Evolutionary conservation across 169 alveolate species (phyloP).

Genomic region (Neospora caninum): DNA sequence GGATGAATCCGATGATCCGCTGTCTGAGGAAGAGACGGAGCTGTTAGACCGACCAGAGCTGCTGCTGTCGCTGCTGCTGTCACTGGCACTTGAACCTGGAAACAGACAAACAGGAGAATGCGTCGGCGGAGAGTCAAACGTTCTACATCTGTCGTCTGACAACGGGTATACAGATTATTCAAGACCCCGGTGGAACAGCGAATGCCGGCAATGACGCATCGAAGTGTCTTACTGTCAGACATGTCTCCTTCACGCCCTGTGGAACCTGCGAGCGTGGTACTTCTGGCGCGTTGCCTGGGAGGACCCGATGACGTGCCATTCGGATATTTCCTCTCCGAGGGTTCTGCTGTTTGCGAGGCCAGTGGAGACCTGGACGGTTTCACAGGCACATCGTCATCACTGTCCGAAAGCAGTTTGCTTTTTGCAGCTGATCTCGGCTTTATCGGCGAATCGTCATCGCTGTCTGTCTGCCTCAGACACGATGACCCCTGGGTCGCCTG

Average conservation of each 20-base stretch:
- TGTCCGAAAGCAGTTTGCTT: slow-evolving; percentile 53
- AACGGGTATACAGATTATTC: too few species aligned
- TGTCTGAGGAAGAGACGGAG: slow-evolving; percentile 38
- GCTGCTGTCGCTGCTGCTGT: slow-evolving; percentile 68
- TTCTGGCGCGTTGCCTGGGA: slow-evolving; percentile 21
- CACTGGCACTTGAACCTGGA: slow-evolving; percentile 44
- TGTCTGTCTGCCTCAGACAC: slow-evolving; percentile 36
- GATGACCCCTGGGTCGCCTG: not conserved
- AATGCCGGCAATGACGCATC: not conserved
- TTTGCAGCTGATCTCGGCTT: slow-evolving; percentile 47
- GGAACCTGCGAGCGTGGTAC: not conserved
- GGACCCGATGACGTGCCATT: not conserved
- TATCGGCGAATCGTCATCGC: slow-evolving; percentile 64
- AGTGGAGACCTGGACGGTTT: not conserved
- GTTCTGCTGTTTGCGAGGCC: not conserved
- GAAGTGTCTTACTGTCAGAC: not conserved
- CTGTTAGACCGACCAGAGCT: slow-evolving; percentile 63
- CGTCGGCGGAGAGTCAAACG: too few species aligned
- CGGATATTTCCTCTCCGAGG: not conserved
- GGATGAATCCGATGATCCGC: slow-evolving; percentile 17
- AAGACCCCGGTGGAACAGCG: not conserved
- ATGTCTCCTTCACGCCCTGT: not conserved
- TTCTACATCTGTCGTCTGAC: too few species aligned
- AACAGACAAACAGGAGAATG: not conserved
- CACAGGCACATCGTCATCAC: slow-evolving; percentile 53